phyloP scores from a whole-genome alignment of 768 basidiomycete genomes.

The Pisolithus orientalis region DNA sequence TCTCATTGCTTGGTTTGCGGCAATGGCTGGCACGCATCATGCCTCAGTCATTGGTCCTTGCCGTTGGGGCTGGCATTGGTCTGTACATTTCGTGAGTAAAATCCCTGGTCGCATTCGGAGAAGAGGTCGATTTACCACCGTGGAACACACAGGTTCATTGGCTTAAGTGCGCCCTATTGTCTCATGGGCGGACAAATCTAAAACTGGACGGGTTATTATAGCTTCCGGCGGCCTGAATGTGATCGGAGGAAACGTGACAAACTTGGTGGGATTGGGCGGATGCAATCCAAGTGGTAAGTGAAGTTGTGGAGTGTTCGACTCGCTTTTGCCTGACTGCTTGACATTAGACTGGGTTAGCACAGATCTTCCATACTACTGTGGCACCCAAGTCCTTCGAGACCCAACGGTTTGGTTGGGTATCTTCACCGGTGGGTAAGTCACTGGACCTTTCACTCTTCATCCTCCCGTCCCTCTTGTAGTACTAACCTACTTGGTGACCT shows the following conservation, averaged over 20 bases:
- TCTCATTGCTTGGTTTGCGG: conserved; percentile 77
- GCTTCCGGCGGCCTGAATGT: conserved; percentile 66
- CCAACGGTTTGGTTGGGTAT: conserved; percentile 89
- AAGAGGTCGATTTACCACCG: conserved; percentile 7
- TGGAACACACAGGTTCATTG: conserved; percentile 52
- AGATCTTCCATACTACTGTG: conserved; percentile 55
- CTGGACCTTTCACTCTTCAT: background rate
- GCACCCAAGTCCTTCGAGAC: conserved; percentile 54
- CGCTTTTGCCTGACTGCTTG: background rate
- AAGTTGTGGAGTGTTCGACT: conserved; percentile 4
- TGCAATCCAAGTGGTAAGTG: conserved; percentile 48
- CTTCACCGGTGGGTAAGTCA: conserved; percentile 68
- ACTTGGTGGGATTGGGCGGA: conserved; percentile 72
- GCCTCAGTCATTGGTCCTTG: conserved; percentile 80
- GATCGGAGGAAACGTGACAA: conserved; percentile 65
- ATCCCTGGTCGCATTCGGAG: conserved; percentile 1
- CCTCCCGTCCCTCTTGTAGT: background rate
- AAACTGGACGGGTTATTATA: conserved; percentile 18
- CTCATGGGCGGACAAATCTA: background rate
- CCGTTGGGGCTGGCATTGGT: conserved; percentile 84
- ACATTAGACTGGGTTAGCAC: conserved; percentile 36
- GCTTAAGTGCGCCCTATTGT: conserved; percentile 45
- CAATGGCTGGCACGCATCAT: conserved; percentile 88
- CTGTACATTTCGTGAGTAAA: conserved; percentile 72
- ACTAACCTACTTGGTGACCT: conserved; percentile 1